phyloP scores from a whole-genome alignment of 306 rosid species.

The Pyrus bretschneideri region DNA sequence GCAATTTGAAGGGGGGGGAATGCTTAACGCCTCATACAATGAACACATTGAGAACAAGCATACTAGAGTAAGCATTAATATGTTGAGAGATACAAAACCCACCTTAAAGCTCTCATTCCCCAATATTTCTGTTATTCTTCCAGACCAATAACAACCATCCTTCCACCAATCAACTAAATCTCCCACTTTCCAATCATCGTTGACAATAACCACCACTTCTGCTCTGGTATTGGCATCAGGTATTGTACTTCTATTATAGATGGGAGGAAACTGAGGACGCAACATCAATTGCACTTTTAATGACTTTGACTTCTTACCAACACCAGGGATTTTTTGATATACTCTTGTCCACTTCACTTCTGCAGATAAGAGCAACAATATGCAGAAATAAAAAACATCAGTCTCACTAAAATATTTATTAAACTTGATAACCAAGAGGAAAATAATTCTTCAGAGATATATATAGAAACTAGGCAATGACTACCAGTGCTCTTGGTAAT shows the following conservation, averaged over 20 bases:
- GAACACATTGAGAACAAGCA: not conserved
- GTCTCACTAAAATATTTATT: not conserved
- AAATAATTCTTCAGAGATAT: not conserved
- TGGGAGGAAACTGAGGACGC: slow-evolving; percentile 66
- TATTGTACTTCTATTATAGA: slow-evolving; percentile 39
- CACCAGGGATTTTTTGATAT: slow-evolving; percentile 36
- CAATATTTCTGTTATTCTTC: slow-evolving; percentile 38
- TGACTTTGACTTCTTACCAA: slow-evolving; percentile 1
- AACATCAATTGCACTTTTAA: slow-evolving; percentile 38
- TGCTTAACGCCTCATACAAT: not conserved
- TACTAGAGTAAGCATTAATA: slow-evolving; percentile 1
- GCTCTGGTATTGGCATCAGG: slow-evolving; percentile 35
- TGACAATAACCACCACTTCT: slow-evolving; percentile 37
- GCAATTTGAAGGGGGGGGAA: not conserved
- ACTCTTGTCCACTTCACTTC: slow-evolving; percentile 38
- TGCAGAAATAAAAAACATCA: not conserved
- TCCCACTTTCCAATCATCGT: slow-evolving; percentile 60
- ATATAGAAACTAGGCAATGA: not conserved
- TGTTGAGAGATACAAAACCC: slow-evolving; percentile 10
- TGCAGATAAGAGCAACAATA: slow-evolving; percentile 31
- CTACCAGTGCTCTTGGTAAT: not conserved
- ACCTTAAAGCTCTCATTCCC: slow-evolving; percentile 53
- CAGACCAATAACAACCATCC: slow-evolving; percentile 81
- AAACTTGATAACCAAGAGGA: not conserved
- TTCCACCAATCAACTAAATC: slow-evolving; percentile 77